Evolutionary conservation across 257 asterid species (phyloP), one percentile per base, ranked within the genome.

Genomic region (Cordia subcordata): DNA sequence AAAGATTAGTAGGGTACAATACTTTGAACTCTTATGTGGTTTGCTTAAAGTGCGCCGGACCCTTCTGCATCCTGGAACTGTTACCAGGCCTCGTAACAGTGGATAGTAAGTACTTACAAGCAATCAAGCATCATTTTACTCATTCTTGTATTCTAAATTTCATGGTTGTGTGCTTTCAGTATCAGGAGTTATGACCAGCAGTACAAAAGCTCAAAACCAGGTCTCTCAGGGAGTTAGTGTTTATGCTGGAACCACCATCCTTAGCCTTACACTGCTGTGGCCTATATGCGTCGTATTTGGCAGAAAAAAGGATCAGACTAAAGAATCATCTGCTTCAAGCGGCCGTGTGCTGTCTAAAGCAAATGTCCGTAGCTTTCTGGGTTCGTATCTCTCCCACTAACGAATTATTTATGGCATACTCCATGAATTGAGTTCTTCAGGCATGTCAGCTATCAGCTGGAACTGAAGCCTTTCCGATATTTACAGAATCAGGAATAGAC

Each of bases 241-340:
- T 62, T 76, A 82, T 4, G 90, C 94, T 59, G 94, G 90, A 60
- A 75, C 94, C 40, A 77, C 94, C 4, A 82, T 80, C 67, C 65
- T 82, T 55, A 85, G 80, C 45, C 94, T 85, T 27, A 78, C 87
- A 0, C 11, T 82, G 27, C 19, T 82, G n/a, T 85, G 90, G 90
- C 87, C 87, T 21, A 82, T 87, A 17, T 76, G 90, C 64, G 62
- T 82, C 16, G 42, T 85, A 13, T 66, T 82, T 60, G 87, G 75
- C 23, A 63, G 71, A 22, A 1, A 27, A 27, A 27, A 27, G 4
- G 4, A 27, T 27, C 35, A 27, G n/a, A 27, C 35, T 1, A 6
- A 3, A 27, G 19, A 39, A 62, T 44, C 40, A 49, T 12, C 51
- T 56, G 50, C 72, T 55, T 65, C 63, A 21, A 16, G 56, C n/a